Evolutionary conservation across 305 asterid species (phyloP).

Genomic region (Fraxinus paxiana): DNA sequence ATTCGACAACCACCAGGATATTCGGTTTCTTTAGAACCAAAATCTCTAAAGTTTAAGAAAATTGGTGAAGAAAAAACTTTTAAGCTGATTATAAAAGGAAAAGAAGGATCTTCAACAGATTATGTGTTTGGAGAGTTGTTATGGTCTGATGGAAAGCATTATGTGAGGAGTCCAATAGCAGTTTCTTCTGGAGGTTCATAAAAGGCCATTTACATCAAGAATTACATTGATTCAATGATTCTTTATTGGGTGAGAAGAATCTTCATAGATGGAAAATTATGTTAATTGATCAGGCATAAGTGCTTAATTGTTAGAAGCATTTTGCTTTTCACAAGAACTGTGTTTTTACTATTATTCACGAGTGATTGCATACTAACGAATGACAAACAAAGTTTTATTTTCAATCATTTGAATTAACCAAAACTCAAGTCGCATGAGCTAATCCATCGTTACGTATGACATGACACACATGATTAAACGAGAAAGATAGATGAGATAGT

Average conservation of each 20-base stretch:
- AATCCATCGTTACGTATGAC: background rate
- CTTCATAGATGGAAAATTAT: background rate
- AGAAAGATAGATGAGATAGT: background rate
- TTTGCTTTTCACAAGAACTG: background rate
- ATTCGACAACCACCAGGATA: conserved; percentile 25
- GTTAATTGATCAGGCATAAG: background rate
- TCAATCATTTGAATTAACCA: background rate
- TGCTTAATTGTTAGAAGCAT: background rate
- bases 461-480: background rate
- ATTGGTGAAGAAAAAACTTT: conserved; percentile 24
- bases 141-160: conserved; percentile 25
- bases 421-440: background rate
- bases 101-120: background rate
- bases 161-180: conserved; percentile 19
- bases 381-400: background rate
- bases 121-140: conserved; percentile 14
- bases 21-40: conserved; percentile 21
- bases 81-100: conserved; percentile 7
- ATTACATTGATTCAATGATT: background rate
- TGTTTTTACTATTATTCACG: background rate
- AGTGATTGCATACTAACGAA: background rate
- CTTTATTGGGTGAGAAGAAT: conserved; percentile 17
- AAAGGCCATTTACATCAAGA: background rate
- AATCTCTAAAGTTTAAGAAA: conserved; percentile 15
- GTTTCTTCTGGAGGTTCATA: background rate